Evolutionary conservation across 169 alveolate genomes (phyloP).

Genomic region (Plasmodium knowlesi): DNA sequence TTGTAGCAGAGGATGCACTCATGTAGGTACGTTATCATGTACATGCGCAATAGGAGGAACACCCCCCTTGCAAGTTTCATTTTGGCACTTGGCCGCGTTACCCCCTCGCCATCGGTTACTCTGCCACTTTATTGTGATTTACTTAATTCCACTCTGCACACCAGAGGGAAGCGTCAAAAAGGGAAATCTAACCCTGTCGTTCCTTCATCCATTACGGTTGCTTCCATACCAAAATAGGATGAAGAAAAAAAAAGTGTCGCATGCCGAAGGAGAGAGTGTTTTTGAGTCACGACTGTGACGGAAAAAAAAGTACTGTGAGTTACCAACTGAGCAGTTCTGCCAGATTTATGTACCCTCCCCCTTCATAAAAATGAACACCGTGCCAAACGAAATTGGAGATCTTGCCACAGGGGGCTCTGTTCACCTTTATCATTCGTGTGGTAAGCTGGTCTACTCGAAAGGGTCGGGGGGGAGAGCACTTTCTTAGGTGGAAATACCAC

Average conservation of each 20-base stretch:
- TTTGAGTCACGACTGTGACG: background rate
- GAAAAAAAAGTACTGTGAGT: background rate
- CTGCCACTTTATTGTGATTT: background rate
- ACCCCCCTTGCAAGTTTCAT: background rate
- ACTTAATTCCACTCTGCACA: background rate
- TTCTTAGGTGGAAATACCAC: background rate
- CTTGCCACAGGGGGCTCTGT: too few relatives aligned
- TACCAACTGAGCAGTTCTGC: background rate
- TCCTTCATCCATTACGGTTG: background rate
- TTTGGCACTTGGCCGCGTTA: background rate
- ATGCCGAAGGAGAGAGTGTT: background rate
- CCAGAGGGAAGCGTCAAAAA: background rate
- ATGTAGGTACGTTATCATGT: background rate
- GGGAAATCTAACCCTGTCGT: background rate
- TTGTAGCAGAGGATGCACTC: background rate
- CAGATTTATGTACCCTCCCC: background rate
- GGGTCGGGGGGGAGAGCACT: background rate
- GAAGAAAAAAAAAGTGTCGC: background rate
- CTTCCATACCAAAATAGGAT: background rate
- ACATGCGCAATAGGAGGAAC: background rate
- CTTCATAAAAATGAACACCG: background rate
- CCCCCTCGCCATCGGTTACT: background rate
- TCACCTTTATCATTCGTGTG: background rate
- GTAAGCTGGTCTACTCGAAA: background rate
- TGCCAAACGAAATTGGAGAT: background rate